A percentile compares a stretch with the other conserved stretches of the same genome.
Conservation (phyloP, 805 yeast species). For the Wickerhamiella sorbophila region DNA sequence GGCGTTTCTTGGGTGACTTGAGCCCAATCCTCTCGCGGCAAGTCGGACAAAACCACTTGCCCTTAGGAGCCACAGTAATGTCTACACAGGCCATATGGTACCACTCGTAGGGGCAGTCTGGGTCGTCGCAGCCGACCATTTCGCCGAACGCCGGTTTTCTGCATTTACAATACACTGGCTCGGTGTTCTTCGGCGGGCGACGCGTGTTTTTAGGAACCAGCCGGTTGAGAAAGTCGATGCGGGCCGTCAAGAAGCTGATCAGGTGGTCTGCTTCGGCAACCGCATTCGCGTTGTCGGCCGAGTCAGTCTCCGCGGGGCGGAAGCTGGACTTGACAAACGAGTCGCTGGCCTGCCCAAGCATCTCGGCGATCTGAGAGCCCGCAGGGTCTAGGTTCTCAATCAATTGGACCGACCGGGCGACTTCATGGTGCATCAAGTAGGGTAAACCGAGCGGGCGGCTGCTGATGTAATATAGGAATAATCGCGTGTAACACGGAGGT, state of each 20-base stretch:
- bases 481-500: neutral
- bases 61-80: constrained; percentile 60
- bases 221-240: neutral
- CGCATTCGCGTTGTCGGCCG: neutral
- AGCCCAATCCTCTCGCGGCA: constrained; percentile 41
- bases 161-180: constrained; percentile 33
- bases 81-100: constrained; percentile 85
- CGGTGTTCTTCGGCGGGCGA: neutral
- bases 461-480: neutral
- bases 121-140: constrained; percentile 86
- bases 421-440: constrained; percentile 1
- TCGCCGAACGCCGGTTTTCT: constrained; percentile 41
- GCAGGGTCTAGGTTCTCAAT: neutral
- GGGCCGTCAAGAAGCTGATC: constrained; percentile 1
- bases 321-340: neutral
- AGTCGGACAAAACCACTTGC: constrained; percentile 62
- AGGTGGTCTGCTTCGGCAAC: constrained; percentile 9
- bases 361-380: neutral
- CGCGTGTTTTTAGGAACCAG: neutral
- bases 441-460: neutral
- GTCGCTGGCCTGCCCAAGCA: neutral
- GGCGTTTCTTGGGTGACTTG: neutral
- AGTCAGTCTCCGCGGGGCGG: neutral
- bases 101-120: constrained; percentile 74
- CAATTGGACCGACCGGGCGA: neutral